phyloP scores from a whole-genome alignment of 2,329 filamentous ascomycete species.

The Colletotrichum orbiculare region DNA sequence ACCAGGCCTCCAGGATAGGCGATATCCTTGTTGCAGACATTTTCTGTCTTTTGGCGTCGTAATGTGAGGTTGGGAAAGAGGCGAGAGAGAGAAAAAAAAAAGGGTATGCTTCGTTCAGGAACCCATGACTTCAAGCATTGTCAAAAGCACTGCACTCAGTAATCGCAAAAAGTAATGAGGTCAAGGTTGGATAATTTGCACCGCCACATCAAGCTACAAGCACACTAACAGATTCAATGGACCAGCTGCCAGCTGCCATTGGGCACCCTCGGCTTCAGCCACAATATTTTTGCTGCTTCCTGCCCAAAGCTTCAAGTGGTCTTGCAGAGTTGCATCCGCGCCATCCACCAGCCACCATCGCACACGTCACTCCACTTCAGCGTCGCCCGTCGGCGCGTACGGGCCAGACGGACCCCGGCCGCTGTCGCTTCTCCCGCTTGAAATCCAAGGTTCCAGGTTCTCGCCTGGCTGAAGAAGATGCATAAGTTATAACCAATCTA shows the following conservation, averaged over 20 bases:
- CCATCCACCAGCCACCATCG: conserved; percentile 37
- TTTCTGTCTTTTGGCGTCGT: background rate
- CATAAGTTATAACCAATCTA: conserved; percentile 35
- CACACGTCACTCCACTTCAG: conserved; percentile 36
- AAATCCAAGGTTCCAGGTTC: conserved; percentile 21
- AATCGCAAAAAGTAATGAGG: conserved; percentile 36
- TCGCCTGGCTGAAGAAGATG: conserved; percentile 31
- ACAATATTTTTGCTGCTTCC: conserved; percentile 21
- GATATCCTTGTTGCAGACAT: conserved; percentile 36
- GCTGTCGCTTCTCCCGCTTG: conserved; percentile 24
- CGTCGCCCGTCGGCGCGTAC: conserved; percentile 8
- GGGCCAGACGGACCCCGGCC: conserved; percentile 27
- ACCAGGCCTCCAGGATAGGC: conserved; percentile 56
- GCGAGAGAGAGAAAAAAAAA: background rate
- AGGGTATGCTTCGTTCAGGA: conserved; percentile 17
- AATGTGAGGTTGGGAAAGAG: conserved; percentile 5
- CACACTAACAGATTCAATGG: too few species aligned
- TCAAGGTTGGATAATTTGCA: conserved; percentile 36
- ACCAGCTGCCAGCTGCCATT: background rate
- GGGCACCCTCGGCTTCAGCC: conserved; percentile 29
- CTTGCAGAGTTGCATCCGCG: conserved; percentile 19
- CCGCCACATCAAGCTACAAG: conserved; percentile 27
- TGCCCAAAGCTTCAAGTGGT: conserved; percentile 3
- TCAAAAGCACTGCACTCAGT: background rate
- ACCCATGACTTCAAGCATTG: conserved; percentile 18